Evolutionary conservation across 163 green algal genomes (phyloP).

Genomic region (Coccomyxa subellipsoidea): DNA sequence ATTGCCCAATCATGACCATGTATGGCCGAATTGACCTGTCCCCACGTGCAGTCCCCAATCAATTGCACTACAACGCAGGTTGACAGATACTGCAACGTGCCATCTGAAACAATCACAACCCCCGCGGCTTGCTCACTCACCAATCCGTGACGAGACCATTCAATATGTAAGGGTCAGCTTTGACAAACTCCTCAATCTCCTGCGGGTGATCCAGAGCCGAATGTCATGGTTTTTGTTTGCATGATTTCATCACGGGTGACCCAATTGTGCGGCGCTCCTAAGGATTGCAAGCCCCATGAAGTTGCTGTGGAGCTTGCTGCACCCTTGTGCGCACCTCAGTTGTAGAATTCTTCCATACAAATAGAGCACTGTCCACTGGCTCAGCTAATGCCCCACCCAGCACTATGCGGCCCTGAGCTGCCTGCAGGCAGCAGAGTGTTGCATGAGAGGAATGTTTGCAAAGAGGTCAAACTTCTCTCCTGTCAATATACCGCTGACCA

Average conservation of each 20-base stretch:
- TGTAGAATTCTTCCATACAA: slow-evolving; percentile 62
- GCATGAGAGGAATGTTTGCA: no score
- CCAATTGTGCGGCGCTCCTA: not conserved
- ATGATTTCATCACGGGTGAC: no score
- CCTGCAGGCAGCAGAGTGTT: slow-evolving; percentile 23
- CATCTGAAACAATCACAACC: not conserved
- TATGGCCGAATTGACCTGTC: not conserved
- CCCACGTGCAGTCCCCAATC: not conserved
- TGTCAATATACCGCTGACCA: not conserved
- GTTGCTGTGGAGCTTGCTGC: not conserved
- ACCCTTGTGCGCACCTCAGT: slow-evolving; percentile 27
- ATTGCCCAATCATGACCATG: slow-evolving; percentile 1
- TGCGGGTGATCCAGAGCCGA: slow-evolving; percentile 11
- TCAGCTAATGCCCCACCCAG: slow-evolving; percentile 71
- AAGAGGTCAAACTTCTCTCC: not conserved
- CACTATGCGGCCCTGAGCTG: slow-evolving; percentile 57
- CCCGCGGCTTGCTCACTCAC: not conserved
- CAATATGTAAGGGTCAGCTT: slow-evolving; percentile 67
- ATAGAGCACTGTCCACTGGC: slow-evolving; percentile 70
- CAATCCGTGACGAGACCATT: slow-evolving; percentile 64
- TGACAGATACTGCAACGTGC: not conserved
- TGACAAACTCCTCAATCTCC: slow-evolving; percentile 76
- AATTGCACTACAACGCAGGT: not conserved
- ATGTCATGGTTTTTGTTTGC: not conserved
- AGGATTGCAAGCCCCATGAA: not conserved